phyloP scores from a whole-genome alignment of 345 rosid genomes.

The Sisymbrium altissimum region DNA sequence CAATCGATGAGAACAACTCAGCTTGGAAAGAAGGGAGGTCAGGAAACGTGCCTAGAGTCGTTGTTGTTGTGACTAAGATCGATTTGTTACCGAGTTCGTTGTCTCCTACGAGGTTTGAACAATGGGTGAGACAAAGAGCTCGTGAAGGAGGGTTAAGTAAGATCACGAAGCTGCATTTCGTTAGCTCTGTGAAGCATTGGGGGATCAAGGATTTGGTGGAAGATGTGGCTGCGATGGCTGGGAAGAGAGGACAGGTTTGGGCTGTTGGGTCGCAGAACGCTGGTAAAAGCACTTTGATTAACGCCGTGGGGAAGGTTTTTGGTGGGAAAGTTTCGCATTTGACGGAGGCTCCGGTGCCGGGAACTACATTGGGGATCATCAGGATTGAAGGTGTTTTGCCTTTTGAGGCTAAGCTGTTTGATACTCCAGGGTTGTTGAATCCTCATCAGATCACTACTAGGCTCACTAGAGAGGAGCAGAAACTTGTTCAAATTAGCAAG shows the following conservation, averaged over 20 bases:
- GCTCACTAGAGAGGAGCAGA: slow-evolving; percentile 88
- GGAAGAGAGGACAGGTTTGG: slow-evolving; percentile 89
- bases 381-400: slow-evolving; percentile 86
- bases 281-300: slow-evolving; percentile 84
- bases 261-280: slow-evolving; percentile 90
- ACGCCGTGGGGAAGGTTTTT: slow-evolving; percentile 62
- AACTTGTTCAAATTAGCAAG: slow-evolving; percentile 69
- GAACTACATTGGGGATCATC: slow-evolving; percentile 82
- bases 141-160: slow-evolving; percentile 67
- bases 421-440: slow-evolving; percentile 86
- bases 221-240: slow-evolving; percentile 65
- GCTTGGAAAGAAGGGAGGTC: slow-evolving; percentile 88
- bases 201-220: slow-evolving; percentile 79
- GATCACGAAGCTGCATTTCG: slow-evolving; percentile 75
- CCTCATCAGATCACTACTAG: slow-evolving; percentile 82
- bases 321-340: slow-evolving; percentile 53
- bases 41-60: slow-evolving; percentile 74
- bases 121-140: slow-evolving; percentile 87
- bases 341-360: slow-evolving; percentile 93
- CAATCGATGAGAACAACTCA: slow-evolving; percentile 60
- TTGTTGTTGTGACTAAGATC: slow-evolving; percentile 80
- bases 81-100: slow-evolving; percentile 76
- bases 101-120: slow-evolving; percentile 69
- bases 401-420: slow-evolving; percentile 71
- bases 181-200: slow-evolving; percentile 83